These are phyloP conservation scores for Paracorniculantispora psalliotae DNA, from an alignment of 2,329 filamentous ascomycete species.

Conservation along the genomic window DNA sequence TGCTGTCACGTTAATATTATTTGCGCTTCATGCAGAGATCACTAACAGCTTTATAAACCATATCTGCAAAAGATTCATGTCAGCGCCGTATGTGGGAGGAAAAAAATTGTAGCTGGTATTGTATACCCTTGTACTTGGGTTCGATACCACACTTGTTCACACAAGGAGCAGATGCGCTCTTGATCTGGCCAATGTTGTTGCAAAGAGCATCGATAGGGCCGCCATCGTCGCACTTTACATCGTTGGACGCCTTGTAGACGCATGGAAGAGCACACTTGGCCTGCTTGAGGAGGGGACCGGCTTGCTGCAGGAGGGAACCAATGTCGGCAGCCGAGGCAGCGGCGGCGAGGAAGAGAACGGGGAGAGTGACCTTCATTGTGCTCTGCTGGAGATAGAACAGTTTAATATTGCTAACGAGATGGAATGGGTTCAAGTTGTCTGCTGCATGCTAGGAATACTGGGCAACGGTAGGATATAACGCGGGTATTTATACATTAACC, in stretches of 20 bases:
- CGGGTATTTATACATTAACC: too few species aligned
- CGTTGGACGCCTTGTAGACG: not conserved
- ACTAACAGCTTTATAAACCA: too few species aligned
- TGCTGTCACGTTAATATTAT: too few species aligned
- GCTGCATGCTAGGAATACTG: too few species aligned
- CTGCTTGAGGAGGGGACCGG: not conserved
- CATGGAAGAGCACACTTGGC: not conserved
- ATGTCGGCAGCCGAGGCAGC: not conserved
- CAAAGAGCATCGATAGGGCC: not conserved
- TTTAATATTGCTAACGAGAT: too few species aligned
- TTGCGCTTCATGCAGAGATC: too few species aligned
- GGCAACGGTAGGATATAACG: too few species aligned
- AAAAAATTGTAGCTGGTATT: too few species aligned
- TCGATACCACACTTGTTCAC: not conserved
- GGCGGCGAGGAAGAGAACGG: not conserved
- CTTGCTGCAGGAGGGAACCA: not conserved
- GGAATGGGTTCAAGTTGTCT: too few species aligned
- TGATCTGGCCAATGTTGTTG: not conserved
- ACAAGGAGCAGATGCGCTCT: not conserved
- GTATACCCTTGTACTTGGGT: not conserved
- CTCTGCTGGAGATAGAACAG: not conserved
- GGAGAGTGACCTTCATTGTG: not conserved
- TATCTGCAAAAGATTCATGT: too few species aligned
- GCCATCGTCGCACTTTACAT: not conserved
- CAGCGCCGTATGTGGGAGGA: too few species aligned